phyloP scores from a whole-genome alignment of 208 protist genomes.

The Acanthamoeba triangularis region DNA sequence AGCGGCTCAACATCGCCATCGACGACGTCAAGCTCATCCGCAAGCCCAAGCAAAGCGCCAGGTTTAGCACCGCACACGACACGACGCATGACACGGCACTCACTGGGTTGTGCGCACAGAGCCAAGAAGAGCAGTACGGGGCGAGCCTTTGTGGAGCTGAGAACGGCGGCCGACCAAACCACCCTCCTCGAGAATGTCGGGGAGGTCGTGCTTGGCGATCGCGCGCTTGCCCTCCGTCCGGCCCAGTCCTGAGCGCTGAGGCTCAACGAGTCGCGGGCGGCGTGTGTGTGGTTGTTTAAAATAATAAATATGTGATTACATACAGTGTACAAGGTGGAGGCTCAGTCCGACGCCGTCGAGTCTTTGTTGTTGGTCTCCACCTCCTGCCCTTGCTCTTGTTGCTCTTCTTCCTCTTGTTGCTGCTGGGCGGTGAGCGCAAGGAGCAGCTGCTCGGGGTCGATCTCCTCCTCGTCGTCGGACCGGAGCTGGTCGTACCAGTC shows the following conservation, averaged over 20 bases:
- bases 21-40: conserved; percentile 27
- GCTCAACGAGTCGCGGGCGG: too few relatives aligned
- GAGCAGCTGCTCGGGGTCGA: conserved; percentile 17
- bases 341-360: neutral
- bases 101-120: neutral
- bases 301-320: too few relatives aligned
- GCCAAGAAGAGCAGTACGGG: conserved; percentile 8
- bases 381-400: neutral
- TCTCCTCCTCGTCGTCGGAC: conserved; percentile 40
- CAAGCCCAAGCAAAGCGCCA: neutral
- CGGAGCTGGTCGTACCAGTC: neutral
- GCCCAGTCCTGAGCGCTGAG: conserved; percentile 14
- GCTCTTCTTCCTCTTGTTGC: neutral
- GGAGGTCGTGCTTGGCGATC: neutral
- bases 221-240: neutral
- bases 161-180: neutral
- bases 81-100: too few relatives aligned
- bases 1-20: neutral
- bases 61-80: too few relatives aligned
- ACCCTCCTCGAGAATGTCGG: neutral
- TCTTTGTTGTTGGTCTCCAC: neutral
- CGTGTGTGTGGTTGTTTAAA: too few relatives aligned
- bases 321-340: neutral
- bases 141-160: neutral
- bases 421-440: neutral